Conservation (phyloP, 2,329 filamentous ascomycete genomes). For the Tolypocladium ovalisporum region DNA sequence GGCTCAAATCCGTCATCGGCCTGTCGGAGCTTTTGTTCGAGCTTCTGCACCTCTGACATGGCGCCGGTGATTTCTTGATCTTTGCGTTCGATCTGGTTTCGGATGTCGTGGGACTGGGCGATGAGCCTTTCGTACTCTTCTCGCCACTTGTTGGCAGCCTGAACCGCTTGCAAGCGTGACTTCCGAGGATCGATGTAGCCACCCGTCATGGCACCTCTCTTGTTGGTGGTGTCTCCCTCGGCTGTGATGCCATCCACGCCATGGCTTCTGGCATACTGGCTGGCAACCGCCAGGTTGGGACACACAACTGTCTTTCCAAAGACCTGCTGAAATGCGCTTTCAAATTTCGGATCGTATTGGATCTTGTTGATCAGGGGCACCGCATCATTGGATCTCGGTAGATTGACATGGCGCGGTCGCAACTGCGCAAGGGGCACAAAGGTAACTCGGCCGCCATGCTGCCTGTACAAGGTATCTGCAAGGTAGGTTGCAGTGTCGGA, state of each 20-base stretch:
- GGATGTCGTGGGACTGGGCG: slow-evolving; percentile 53
- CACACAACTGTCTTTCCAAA: slow-evolving; percentile 95
- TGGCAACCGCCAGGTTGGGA: slow-evolving; percentile 75
- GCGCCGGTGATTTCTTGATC: slow-evolving; percentile 84
- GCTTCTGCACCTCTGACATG: slow-evolving; percentile 73
- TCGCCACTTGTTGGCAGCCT: slow-evolving; percentile 62
- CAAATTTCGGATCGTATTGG: slow-evolving; percentile 63
- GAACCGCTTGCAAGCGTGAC: slow-evolving; percentile 79
- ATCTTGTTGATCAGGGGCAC: slow-evolving; percentile 81
- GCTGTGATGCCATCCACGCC: slow-evolving; percentile 87
- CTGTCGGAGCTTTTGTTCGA: slow-evolving; percentile 67
- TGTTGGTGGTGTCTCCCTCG: slow-evolving; percentile 90
- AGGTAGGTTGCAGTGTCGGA: slow-evolving; percentile 77
- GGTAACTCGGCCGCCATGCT: slow-evolving; percentile 77
- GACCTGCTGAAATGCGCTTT: slow-evolving; percentile 84
- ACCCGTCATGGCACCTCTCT: slow-evolving; percentile 89
- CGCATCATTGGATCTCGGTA: slow-evolving; percentile 79
- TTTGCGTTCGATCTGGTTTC: slow-evolving; percentile 60
- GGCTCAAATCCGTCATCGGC: slow-evolving; percentile 76
- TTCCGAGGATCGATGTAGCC: slow-evolving; percentile 81
- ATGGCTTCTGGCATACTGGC: slow-evolving; percentile 86
- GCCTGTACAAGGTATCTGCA: slow-evolving; percentile 66
- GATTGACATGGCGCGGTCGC: slow-evolving; percentile 56
- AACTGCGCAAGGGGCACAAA: slow-evolving; percentile 89
- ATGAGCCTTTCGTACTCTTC: slow-evolving; percentile 60